A percentile compares a stretch with the other conserved stretches of the same genome.
Conservation (phyloP, 2,329 filamentous ascomycete species). For the Fusarium metavorans region DNA sequence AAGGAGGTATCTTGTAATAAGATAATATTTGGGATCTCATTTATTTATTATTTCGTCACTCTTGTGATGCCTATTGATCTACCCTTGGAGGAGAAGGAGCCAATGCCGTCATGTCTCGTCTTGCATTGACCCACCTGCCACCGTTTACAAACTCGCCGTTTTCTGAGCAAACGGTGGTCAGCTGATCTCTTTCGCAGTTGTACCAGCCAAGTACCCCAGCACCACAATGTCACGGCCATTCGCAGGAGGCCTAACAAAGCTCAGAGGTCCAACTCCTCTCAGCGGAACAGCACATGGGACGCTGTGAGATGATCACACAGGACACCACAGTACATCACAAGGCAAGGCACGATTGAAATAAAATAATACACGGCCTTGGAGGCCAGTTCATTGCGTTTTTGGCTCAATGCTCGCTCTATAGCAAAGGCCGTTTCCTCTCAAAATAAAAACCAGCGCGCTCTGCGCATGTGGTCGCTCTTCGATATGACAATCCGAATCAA, state of each 20-base stretch:
- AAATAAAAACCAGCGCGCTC: constrained; percentile 3
- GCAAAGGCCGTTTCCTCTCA: constrained; percentile 23
- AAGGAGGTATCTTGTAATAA: not conserved
- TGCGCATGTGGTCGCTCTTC: constrained; percentile 5
- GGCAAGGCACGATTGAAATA: not conserved
- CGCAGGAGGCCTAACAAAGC: not conserved
- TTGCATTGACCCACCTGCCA: not conserved
- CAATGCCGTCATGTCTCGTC: not conserved
- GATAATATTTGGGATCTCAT: not conserved
- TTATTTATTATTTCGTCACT: not conserved
- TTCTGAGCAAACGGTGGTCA: constrained; percentile 1
- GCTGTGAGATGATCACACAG: not conserved
- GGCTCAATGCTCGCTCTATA: constrained; percentile 37
- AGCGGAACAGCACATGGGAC: not conserved
- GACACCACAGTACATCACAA: not conserved
- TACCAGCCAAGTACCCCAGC: not conserved
- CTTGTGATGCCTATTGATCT: not conserved
- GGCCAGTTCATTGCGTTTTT: constrained; percentile 32
- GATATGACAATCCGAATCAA: constrained; percentile 25
- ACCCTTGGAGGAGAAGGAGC: not conserved
- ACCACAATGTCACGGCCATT: not conserved
- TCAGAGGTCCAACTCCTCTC: not conserved
- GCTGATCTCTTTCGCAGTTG: not conserved
- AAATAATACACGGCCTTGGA: constrained; percentile 17
- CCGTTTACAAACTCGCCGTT: constrained; percentile 12